Evolutionary conservation across 2,329 filamentous ascomycete species (phyloP).

Genomic region (Nemania sp.): DNA sequence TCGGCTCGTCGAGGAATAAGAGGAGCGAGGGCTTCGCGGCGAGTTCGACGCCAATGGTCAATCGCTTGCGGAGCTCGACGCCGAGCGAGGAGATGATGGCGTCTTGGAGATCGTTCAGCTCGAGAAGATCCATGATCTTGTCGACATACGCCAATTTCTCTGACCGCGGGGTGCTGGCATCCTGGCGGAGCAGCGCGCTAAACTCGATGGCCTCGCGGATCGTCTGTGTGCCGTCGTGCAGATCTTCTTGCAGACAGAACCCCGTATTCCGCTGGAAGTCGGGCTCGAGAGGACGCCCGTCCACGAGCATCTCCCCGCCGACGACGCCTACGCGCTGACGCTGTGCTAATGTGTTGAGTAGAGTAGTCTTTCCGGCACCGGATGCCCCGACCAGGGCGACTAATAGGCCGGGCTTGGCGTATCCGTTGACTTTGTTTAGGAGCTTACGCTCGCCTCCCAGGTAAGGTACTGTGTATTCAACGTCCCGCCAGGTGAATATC

Average conservation of each 20-base stretch:
- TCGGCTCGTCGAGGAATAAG: slow-evolving; percentile 74
- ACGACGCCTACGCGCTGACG: slow-evolving; percentile 68
- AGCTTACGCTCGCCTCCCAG: slow-evolving; percentile 63
- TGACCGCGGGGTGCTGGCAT: slow-evolving; percentile 66
- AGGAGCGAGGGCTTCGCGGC: slow-evolving; percentile 69
- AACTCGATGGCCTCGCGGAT: slow-evolving; percentile 85
- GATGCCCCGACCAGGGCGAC: slow-evolving; percentile 81
- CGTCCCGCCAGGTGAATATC: slow-evolving; percentile 71
- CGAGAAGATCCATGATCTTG: slow-evolving; percentile 85
- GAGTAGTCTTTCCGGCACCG: slow-evolving; percentile 81
- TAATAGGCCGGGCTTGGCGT: slow-evolving; percentile 78
- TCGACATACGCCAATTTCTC: slow-evolving; percentile 92
- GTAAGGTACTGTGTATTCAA: slow-evolving; percentile 74
- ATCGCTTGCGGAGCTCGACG: slow-evolving; percentile 70
- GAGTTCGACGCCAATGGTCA: slow-evolving; percentile 75
- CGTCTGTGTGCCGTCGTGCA: slow-evolving; percentile 72
- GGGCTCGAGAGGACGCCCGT: slow-evolving; percentile 61
- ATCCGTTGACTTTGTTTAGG: slow-evolving; percentile 72
- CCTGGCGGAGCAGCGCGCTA: slow-evolving; percentile 81
- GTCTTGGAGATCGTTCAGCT: slow-evolving; percentile 68
- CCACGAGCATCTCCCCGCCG: slow-evolving; percentile 71
- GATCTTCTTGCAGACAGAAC: slow-evolving; percentile 72
- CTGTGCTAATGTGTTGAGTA: slow-evolving; percentile 76
- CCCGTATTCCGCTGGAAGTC: slow-evolving; percentile 72
- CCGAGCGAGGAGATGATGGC: slow-evolving; percentile 66